Evolutionary conservation across 257 asterid species (phyloP), one percentile per base, ranked within the genome.

Genomic region (Marsdenia floribunda): DNA sequence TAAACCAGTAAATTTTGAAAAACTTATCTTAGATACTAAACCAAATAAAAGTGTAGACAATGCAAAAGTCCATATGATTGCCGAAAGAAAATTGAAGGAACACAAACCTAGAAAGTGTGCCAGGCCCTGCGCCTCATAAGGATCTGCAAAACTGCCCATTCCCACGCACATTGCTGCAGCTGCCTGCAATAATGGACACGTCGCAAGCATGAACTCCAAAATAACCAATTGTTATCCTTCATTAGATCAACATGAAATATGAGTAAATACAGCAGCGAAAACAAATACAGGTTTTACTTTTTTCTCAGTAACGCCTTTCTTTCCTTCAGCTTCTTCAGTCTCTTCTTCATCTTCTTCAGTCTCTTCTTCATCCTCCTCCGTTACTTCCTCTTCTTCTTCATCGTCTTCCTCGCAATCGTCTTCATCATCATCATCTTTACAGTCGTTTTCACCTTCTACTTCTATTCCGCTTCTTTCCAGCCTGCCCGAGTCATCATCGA

Each of bases 111-210:
- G 87, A 83, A 92, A 95, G 82, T 95, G 99, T 26, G 98, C 96
- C 74, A 95, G 86, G 71, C 99, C 99, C 88, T 92, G 99, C 18
- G 96, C 99, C 75, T 92, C 98, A 67, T 83, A 78, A 82, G 99
- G 99, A 87, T 95, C 99, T 72, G 86, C 75, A 78, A 95, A 90
- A 83, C 99, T 95, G 70, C 99, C 99, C 88, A 87, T 86, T 76
- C 96, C 94, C 12, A 95, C 99, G 73, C 93, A 92, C 90, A 92
- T 77, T 79, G 99, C 99, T 6, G 98, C 99, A 9, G 99, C 99
- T n/a, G 96, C 98, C 99, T 95, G 84, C 80, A 72, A 78, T 73
- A 75, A 38, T 47, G 77, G 79, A 79, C 12, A 63, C 46, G 66
- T 50, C 37, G 35, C 72, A 29, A 66, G 50, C 13, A 52, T 44